Conservation (phyloP, 257 asterid species). For the Scutellaria baicalensis region DNA sequence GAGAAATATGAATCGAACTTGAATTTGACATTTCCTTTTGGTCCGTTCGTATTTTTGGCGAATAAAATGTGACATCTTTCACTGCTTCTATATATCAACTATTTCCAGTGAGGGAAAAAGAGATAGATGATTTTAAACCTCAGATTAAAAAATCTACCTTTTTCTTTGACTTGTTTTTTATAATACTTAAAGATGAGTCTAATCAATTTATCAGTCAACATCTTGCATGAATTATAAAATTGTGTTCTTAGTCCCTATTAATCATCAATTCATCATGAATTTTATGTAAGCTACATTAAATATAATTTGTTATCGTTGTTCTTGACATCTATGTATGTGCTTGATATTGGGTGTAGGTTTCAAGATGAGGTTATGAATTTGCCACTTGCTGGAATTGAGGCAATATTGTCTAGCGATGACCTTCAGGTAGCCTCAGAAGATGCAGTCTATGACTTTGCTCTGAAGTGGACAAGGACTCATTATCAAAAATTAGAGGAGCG, state of each 20-base stretch:
- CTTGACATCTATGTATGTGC: neutral
- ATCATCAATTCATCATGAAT: neutral
- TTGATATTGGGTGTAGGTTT: slow-evolving; percentile 36
- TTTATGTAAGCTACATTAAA: neutral
- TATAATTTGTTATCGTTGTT: no score
- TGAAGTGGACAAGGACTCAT: slow-evolving; percentile 71
- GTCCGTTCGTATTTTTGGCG: neutral
- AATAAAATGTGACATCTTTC: neutral
- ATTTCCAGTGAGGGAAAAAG: no score
- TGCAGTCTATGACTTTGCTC: slow-evolving; percentile 76
- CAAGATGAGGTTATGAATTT: slow-evolving; percentile 79
- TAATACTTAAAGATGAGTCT: no score
- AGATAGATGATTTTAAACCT: no score
- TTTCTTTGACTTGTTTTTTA: no score
- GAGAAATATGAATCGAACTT: neutral
- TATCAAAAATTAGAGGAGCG: slow-evolving; percentile 60
- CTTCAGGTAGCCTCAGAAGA: slow-evolving; percentile 93
- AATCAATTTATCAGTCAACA: no score
- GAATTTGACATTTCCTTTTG: neutral
- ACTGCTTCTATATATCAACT: neutral
- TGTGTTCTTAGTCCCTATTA: neutral
- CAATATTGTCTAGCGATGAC: slow-evolving; percentile 74
- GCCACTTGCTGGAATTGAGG: slow-evolving; percentile 89
- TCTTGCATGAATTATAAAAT: neutral
- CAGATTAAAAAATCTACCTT: no score